Conservation (phyloP, 1,139 yeast species). For the Yamadazyma dushanensis region DNA sequence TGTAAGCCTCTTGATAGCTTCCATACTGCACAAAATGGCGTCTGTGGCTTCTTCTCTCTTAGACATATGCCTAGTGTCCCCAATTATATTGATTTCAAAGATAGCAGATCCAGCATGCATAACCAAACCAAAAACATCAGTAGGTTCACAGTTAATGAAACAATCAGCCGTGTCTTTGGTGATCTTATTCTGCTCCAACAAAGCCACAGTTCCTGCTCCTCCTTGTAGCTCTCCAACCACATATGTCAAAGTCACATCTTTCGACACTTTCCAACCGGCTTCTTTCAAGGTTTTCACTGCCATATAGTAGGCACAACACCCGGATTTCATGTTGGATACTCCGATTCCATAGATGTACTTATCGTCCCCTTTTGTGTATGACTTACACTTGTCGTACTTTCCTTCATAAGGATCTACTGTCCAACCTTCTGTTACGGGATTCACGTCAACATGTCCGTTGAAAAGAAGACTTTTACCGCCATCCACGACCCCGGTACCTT, state of each 20-base stretch:
- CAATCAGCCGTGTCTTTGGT: slow-evolving; percentile 16
- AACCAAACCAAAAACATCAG: slow-evolving; percentile 14
- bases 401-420: slow-evolving; percentile 26
- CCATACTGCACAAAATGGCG: slow-evolving; percentile 17
- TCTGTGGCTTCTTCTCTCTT: slow-evolving; percentile 18
- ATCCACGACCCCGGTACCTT: slow-evolving; percentile 18
- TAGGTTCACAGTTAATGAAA: slow-evolving; percentile 17
- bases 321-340: slow-evolving; percentile 27
- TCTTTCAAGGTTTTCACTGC: slow-evolving; percentile 23
- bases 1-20: slow-evolving; percentile 15
- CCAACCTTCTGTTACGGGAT: slow-evolving; percentile 28
- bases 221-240: slow-evolving; percentile 19
- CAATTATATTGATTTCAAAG: slow-evolving; percentile 16
- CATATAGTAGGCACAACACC: slow-evolving; percentile 27
- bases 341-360: slow-evolving; percentile 24
- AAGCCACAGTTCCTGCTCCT: slow-evolving; percentile 18
- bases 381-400: slow-evolving; percentile 16
- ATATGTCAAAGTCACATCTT: slow-evolving; percentile 16
- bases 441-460: slow-evolving; percentile 27
- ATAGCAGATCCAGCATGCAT: slow-evolving; percentile 19
- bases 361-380: slow-evolving; percentile 10
- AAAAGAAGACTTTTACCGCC: slow-evolving; percentile 19
- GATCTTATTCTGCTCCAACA: slow-evolving; percentile 14
- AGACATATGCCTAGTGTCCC: slow-evolving; percentile 18
- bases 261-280: slow-evolving; percentile 16